phyloP scores from a whole-genome alignment of 164 flowering plant genomes.

The Houttuynia cordata region DNA sequence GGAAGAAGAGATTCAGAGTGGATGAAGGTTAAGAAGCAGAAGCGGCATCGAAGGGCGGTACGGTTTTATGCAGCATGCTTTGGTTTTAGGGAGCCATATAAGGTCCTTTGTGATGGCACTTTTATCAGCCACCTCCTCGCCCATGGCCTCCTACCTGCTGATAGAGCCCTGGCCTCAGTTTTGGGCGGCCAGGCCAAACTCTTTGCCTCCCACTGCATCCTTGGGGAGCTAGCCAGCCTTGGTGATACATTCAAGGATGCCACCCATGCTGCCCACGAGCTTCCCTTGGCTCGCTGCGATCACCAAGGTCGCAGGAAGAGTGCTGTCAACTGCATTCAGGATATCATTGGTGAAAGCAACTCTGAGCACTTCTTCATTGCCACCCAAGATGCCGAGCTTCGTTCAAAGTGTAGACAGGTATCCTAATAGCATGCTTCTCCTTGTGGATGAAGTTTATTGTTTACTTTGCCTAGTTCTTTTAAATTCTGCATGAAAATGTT shows the following conservation, averaged over 20 bases:
- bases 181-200: constrained; percentile 53
- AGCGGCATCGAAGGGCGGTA: constrained; percentile 50
- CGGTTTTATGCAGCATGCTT: constrained; percentile 58
- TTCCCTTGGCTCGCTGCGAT: constrained; percentile 49
- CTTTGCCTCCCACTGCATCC: constrained; percentile 67
- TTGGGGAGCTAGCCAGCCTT: constrained; percentile 60
- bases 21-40: constrained; percentile 72
- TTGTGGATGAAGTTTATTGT: too few species aligned
- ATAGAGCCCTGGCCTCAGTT: constrained; percentile 25
- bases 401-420: constrained; percentile 58
- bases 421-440: background rate
- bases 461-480: background rate
- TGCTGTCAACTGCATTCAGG: constrained; percentile 56
- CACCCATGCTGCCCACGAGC: constrained; percentile 35
- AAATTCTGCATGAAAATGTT: background rate
- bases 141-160: constrained; percentile 11
- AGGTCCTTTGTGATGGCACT: constrained; percentile 80
- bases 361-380: constrained; percentile 83
- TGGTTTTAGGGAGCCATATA: constrained; percentile 72
- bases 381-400: constrained; percentile 63
- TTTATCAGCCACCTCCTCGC: constrained; percentile 52
- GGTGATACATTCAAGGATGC: constrained; percentile 38
- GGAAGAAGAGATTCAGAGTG: constrained; percentile 2
- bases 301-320: constrained; percentile 47
- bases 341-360: constrained; percentile 62